Base-by-base conservation (phyloP, 345 rosid species). In the Atalantia buxifolia region DNA sequence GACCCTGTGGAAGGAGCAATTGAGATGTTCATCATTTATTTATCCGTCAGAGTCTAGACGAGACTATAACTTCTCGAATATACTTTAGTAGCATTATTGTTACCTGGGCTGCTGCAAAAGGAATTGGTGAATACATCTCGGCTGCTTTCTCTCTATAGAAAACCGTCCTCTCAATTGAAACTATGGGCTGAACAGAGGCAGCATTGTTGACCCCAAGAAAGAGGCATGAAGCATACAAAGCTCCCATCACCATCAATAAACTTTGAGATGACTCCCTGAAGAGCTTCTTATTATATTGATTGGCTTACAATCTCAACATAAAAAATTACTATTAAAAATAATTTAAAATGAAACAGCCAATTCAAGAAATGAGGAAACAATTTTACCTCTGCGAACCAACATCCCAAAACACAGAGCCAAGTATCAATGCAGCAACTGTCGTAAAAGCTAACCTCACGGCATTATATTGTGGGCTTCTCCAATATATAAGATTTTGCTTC, bases 61-160 rank as follows among this genome's bases (percentile, higher is more conserved):
- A 65, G 24, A 57, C 61, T 56, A 6, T 61, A 40, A 18, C 19
- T 16, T 45, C 35, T 36, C 5, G 45, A 28, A 62, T 50, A 30
- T 71, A 76, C 33, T 65, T 69, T 50, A 62, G n/a, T 22, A 69
- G 18, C 18, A 14, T 53, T 60, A 72, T 2, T 63, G 42, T 71
- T 64, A 90, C 96, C 88, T 93, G 98, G 56, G 98, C 98, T 48
- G 79, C 79, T 9, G 98, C 98, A 79, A 92, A 93, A 33, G 93
- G 72, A 25, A 88, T 76, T 36, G 98, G 92, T 77, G 92, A 75
- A 81, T 89, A 91, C 95, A 93, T 90, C 81, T 95, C 92, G 3
- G 98, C 98, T 57, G 95, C 98, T 83, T 78, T 92, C 85, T 95
- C 98, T 83, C 98, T 87, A 67, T 92, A 93, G 84, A 95, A 93